Percentiles rank a stretch among this genome's conserved stretches.
Evolutionary conservation across 2,329 filamentous ascomycete species (phyloP).

Genomic region (Raffaelea deltoideospora): DNA sequence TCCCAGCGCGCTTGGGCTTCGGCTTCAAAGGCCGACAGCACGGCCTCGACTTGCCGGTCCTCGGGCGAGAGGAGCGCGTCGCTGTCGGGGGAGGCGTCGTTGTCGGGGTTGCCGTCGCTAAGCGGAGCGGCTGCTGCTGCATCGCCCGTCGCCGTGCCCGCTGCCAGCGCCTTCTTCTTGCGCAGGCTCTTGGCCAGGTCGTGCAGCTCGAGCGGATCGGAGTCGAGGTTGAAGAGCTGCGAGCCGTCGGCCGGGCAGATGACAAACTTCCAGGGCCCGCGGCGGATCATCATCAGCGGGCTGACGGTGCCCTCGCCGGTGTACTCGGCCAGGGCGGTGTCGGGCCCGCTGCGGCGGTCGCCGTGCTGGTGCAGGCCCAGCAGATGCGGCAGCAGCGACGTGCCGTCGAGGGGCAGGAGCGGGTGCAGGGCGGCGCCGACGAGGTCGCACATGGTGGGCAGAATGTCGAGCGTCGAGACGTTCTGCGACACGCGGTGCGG

Average conservation of each 20-base stretch:
- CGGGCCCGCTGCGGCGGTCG: conserved; percentile 41
- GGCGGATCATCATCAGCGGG: conserved; percentile 86
- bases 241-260: conserved; percentile 71
- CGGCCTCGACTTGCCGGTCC: conserved; percentile 24
- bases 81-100: conserved; percentile 27
- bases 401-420: conserved; percentile 71
- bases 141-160: too few species aligned
- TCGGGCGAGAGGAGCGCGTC: conserved; percentile 10
- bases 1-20: conserved; percentile 71
- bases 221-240: conserved; percentile 66
- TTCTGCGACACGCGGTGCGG: conserved; percentile 68
- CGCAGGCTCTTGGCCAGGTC: conserved; percentile 45
- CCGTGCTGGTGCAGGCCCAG: too few species aligned
- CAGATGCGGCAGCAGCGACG: conserved; percentile 67
- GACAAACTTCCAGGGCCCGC: conserved; percentile 81
- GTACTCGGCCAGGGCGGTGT: conserved; percentile 90
- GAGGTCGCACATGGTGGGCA: conserved; percentile 77
- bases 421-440: conserved; percentile 55
- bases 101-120: too few species aligned
- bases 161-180: conserved; percentile 16
- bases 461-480: conserved; percentile 79
- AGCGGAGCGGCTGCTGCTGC: conserved; percentile 13
- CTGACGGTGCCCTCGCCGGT: conserved; percentile 84
- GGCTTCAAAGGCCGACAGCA: conserved; percentile 51
- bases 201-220: conserved; percentile 61